Evolutionary conservation across 2,329 filamentous ascomycete species (phyloP).

Genomic region (Cladosporium sp.): DNA sequence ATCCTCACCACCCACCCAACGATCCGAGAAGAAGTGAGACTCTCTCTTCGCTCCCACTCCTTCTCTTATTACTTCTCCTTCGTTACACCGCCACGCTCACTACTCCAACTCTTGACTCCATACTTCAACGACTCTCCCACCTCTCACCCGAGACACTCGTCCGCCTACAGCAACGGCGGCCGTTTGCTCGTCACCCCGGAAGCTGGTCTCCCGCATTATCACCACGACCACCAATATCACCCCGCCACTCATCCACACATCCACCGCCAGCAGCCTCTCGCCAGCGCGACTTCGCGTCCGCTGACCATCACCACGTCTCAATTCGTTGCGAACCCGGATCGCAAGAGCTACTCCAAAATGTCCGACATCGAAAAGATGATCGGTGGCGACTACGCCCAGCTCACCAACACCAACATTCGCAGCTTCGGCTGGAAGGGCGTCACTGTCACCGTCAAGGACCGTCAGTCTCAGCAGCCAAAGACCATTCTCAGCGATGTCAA

Average conservation of each 20-base stretch:
- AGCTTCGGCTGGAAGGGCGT: conserved; percentile 64
- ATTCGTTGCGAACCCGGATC: conserved; percentile 24
- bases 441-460: conserved; percentile 69
- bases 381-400: conserved; percentile 45
- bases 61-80: neutral
- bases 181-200: conserved; percentile 10
- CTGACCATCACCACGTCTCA: conserved; percentile 10
- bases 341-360: conserved; percentile 34
- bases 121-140: neutral
- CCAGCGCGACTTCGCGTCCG: conserved; percentile 11
- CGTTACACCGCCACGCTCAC: conserved; percentile 5
- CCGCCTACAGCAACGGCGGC: conserved; percentile 9
- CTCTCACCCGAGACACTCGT: conserved; percentile 4
- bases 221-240: neutral
- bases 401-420: conserved; percentile 60
- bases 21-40: conserved; percentile 7
- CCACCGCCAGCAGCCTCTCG: neutral
- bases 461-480: conserved; percentile 59
- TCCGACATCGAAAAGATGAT: conserved; percentile 46
- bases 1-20: too few species aligned
- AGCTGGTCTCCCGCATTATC: conserved; percentile 12
- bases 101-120: neutral
- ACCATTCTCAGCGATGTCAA: conserved; percentile 60
- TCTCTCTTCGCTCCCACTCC: neutral
- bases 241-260: conserved; percentile 4